These are phyloP conservation scores for Taiozyma sp. DNA, from an alignment of 1,139 yeast genomes.

Conservation along the genomic window DNA sequence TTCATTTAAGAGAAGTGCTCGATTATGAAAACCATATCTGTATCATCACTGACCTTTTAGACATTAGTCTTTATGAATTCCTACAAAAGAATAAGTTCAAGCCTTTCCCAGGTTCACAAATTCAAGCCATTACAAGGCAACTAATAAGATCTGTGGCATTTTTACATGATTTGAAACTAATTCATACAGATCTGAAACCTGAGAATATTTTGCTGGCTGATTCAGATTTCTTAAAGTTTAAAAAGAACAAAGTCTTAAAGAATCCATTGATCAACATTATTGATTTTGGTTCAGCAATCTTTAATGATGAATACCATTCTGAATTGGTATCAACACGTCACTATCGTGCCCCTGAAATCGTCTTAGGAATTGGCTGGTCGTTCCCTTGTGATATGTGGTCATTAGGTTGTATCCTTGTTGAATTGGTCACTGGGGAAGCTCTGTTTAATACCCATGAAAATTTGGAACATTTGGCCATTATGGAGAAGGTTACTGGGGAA, in stretches of 20 bases:
- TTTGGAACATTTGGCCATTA: constrained; percentile 90
- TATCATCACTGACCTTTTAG: constrained; percentile 83
- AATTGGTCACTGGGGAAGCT: constrained; percentile 93
- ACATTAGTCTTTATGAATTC: constrained; percentile 85
- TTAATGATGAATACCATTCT: constrained; percentile 91
- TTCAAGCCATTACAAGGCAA: constrained; percentile 86
- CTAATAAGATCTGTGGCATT: constrained; percentile 81
- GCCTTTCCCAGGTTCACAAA: constrained; percentile 76
- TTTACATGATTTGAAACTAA: constrained; percentile 81
- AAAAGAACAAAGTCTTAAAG: constrained; percentile 46
- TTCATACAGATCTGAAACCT: constrained; percentile 94
- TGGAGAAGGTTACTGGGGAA: constrained; percentile 68
- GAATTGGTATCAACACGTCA: constrained; percentile 92
- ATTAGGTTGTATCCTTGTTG: constrained; percentile 89
- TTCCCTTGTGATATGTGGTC: constrained; percentile 97
- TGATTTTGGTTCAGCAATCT: constrained; percentile 95
- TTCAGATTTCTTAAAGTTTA: constrained; percentile 35
- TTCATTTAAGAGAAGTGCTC: constrained; percentile 83
- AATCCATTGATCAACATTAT: constrained; percentile 85
- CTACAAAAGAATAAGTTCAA: constrained; percentile 71
- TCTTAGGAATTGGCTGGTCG: constrained; percentile 89
- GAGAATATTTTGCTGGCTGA: constrained; percentile 83
- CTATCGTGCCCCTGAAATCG: constrained; percentile 96
- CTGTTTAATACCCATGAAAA: constrained; percentile 93
- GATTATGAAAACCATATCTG: constrained; percentile 94